These are phyloP conservation scores for Avena insularis DNA, from an alignment of 176 grass and related monocot genomes.

Conservation along the genomic window DNA sequence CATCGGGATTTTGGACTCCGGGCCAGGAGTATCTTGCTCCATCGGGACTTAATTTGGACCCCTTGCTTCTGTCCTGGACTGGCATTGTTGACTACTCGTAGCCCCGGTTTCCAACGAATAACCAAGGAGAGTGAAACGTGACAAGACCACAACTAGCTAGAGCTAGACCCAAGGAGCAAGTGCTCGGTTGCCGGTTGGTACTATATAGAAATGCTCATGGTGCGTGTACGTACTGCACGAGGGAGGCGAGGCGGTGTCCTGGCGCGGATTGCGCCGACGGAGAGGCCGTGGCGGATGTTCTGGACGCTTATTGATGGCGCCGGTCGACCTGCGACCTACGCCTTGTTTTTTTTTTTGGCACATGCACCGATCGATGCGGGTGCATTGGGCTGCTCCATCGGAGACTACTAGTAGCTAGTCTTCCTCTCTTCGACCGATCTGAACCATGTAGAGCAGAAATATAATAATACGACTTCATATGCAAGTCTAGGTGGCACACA, in stretches of 20 bases:
- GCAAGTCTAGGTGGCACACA: neutral
- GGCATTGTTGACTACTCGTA: too few species aligned
- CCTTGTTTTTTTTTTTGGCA: neutral
- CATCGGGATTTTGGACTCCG: neutral
- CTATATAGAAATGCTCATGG: neutral
- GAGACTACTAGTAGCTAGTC: neutral
- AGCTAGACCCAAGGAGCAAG: neutral
- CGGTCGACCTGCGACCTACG: conserved; percentile 24
- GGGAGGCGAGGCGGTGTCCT: neutral
- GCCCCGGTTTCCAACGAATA: neutral
- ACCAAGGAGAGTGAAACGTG: neutral
- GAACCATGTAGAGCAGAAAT: neutral
- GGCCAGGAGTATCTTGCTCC: neutral
- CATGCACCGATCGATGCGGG: neutral
- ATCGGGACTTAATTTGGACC: too few species aligned
- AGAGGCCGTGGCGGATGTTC: conserved; percentile 38
- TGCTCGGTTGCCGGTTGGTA: too few species aligned
- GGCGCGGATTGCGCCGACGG: conserved; percentile 42
- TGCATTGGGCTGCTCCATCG: neutral
- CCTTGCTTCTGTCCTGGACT: neutral
- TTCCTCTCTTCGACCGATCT: neutral
- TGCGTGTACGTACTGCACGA: neutral
- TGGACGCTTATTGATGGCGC: conserved; percentile 42
- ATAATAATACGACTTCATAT: neutral
- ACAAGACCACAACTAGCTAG: neutral